phyloP scores from a whole-genome alignment of 805 yeast genomes.

The Starmera quercuum region DNA sequence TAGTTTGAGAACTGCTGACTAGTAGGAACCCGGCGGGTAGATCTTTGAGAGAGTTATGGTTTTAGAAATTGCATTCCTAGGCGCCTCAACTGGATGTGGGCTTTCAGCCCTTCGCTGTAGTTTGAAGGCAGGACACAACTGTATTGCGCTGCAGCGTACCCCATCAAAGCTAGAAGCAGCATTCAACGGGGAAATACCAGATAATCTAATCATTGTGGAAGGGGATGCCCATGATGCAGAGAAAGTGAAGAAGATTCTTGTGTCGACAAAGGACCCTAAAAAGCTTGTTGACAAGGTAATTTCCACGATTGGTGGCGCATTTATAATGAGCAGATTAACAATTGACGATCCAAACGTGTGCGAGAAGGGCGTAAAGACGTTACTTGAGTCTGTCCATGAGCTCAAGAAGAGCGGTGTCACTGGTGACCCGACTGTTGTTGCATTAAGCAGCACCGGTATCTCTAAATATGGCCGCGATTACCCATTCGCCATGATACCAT shows the following conservation, averaged over 20 bases:
- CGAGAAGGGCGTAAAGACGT: neutral
- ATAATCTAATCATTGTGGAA: neutral
- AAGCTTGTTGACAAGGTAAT: neutral
- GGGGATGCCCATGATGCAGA: neutral
- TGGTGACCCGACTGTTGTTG: neutral
- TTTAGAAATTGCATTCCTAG: no score
- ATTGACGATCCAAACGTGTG: conserved; percentile 1
- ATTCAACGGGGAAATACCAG: neutral
- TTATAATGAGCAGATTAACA: neutral
- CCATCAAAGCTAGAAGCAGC: neutral
- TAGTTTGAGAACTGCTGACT: no score
- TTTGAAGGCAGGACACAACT: neutral
- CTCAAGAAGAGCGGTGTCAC: neutral
- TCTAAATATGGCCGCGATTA: neutral
- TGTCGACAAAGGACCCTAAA: neutral
- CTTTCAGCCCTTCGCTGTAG: neutral
- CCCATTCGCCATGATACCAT: neutral
- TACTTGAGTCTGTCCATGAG: neutral
- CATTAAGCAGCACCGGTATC: neutral
- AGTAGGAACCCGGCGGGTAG: no score
- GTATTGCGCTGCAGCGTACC: neutral
- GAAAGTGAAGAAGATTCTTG: neutral
- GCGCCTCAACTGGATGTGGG: neutral
- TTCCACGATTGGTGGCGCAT: neutral
- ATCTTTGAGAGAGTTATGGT: no score